Evolutionary conservation across 768 basidiomycete genomes (phyloP), one percentile per base, ranked within the genome.

Genomic region (Phylloporus arenicola): DNA sequence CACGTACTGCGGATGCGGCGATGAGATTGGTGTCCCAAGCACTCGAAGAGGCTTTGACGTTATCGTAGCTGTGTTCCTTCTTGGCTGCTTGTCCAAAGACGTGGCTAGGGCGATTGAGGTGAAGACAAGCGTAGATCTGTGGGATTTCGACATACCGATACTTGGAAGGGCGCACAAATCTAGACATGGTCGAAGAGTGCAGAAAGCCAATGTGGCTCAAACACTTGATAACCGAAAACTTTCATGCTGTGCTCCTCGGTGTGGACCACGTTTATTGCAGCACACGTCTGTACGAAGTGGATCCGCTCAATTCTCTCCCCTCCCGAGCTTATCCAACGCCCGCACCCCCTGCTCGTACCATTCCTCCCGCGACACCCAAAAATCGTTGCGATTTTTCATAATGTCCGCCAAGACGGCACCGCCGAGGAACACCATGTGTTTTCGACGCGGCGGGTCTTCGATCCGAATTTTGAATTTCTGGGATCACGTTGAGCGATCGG

Each of bases 401-500:
- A 98, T 97, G 69, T 98, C 95, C 3, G 93, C 95, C 27, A 99
- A 75, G 6, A 97, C 95, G n/a, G 92, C 95, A 42, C 96, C 96
- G 22, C 96, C 96, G 8, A 98, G 81, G 84, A 97, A 98, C 33
- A 97, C 95, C 94, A 96, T 96, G 70, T 97, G 95, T 71, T 97
- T 98, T 64, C 96, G 82, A 64, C 93, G 86, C 27, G 96, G 96
- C 25, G 95, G 92, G 70, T 98, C 96, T 69, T 99, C 95, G 60
- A 98, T 97, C 41, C 86, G 83, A 67, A 98, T 94, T 77, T 99
- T 98, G 80, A 99, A 98, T 86, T 97, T 95, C 95, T 99, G 64
- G 6, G 14, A 30, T 38, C 33, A 34, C 29, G 16, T 19, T 33
- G 31, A 16, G 13, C 27, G 22, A 24, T 31, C 9, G 14, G 29